Percentiles rank a stretch among this genome's conserved stretches.
These are phyloP conservation scores for Takashimella koratensis DNA, from an alignment of 1,284 basidiomycete species.

Conservation along the genomic window DNA sequence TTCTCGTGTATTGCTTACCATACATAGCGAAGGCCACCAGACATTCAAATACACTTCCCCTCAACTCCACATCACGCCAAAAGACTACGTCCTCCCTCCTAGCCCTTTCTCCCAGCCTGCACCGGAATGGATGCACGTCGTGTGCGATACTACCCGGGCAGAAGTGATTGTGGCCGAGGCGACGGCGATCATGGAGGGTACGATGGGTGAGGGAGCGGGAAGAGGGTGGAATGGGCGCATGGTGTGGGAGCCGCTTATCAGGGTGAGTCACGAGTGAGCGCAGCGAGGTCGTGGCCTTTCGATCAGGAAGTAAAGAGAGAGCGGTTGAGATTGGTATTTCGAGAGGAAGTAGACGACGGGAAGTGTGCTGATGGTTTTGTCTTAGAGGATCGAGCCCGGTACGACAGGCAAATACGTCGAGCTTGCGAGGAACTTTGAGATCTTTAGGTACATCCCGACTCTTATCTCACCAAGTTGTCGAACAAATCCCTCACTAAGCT, in stretches of 20 bases:
- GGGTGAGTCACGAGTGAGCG: conserved; percentile 11
- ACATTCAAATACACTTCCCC: conserved; percentile 81
- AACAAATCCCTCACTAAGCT: too few species aligned
- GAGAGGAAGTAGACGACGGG: background rate
- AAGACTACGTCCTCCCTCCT: conserved; percentile 55
- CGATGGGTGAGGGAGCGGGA: conserved; percentile 8
- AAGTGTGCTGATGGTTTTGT: background rate
- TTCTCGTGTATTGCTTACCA: background rate
- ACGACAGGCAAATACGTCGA: conserved; percentile 4
- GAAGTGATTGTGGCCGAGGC: conserved; percentile 64
- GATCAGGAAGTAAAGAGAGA: background rate
- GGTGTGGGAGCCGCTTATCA: conserved; percentile 73
- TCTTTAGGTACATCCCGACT: conserved; percentile 25
- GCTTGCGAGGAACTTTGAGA: conserved; percentile 23
- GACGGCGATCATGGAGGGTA: conserved; percentile 45
- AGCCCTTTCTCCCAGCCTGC: conserved; percentile 54
- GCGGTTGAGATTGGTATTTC: background rate
- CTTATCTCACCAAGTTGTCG: background rate
- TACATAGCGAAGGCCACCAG: conserved; percentile 40
- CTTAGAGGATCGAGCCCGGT: background rate
- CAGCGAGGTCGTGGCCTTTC: too few species aligned
- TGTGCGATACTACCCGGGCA: conserved; percentile 75
- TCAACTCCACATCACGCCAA: conserved; percentile 65
- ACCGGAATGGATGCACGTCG: conserved; percentile 66
- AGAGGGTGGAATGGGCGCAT: conserved; percentile 61